These are phyloP conservation scores for Nicotiana obtusifolia DNA, from an alignment of 257 asterid species.

Conservation along the genomic window DNA sequence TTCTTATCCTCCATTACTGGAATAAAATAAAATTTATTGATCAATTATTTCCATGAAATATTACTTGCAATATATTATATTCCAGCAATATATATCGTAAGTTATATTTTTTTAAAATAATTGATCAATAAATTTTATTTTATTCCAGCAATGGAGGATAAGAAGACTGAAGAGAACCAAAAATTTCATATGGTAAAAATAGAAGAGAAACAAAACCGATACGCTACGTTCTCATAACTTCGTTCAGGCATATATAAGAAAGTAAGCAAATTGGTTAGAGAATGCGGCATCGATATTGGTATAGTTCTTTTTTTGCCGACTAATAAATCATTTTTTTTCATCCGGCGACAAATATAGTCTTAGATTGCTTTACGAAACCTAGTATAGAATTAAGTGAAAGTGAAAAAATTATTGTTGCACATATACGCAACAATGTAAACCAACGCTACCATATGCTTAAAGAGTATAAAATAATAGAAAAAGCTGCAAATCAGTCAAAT, in stretches of 20 bases:
- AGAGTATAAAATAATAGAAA: too few relatives aligned
- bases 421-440: too few relatives aligned
- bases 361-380: background rate
- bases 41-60: too few relatives aligned
- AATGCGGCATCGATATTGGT: constrained; percentile 27
- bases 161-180: constrained; percentile 26
- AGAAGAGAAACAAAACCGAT: constrained; percentile 18
- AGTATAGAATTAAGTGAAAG: too few relatives aligned
- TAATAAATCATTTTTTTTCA: constrained; percentile 31
- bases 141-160: constrained; percentile 1
- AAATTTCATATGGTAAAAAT: constrained; percentile 17
- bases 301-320: constrained; percentile 31
- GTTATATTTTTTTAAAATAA: too few relatives aligned
- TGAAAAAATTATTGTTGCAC: too few relatives aligned
- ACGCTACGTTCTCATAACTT: constrained; percentile 29
- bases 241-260: background rate
- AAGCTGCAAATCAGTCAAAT: too few relatives aligned
- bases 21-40: too few relatives aligned
- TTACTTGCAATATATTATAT: too few relatives aligned
- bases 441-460: too few relatives aligned
- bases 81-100: too few relatives aligned
- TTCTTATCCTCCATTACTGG: constrained; percentile 1
- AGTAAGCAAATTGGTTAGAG: constrained; percentile 26
- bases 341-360: constrained; percentile 22
- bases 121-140: too few relatives aligned